A percentile compares a stretch with the other conserved stretches of the same genome.
phyloP scores from a whole-genome alignment of 2,329 filamentous ascomycete species.

The Herpotrichia juniperi region DNA sequence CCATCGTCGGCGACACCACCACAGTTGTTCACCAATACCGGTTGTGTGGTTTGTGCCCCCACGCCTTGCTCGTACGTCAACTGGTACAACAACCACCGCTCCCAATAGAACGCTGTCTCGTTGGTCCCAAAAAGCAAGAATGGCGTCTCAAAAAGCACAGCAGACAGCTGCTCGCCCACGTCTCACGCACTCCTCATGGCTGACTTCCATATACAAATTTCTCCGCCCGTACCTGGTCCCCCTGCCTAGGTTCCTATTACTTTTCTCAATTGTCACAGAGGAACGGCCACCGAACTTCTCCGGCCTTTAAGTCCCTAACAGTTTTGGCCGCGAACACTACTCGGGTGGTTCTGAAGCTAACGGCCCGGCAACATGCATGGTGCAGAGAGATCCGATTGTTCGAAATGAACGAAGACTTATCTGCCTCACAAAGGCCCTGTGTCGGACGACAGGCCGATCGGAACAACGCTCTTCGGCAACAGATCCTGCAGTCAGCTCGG shows the following conservation, averaged over 20 bases:
- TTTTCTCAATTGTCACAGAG: neutral
- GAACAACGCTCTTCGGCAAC: constrained; percentile 5
- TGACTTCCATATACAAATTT: constrained; percentile 14
- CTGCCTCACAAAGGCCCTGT: neutral
- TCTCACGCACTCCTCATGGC: constrained; percentile 19
- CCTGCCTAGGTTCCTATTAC: constrained; percentile 7
- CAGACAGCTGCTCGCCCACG: constrained; percentile 9
- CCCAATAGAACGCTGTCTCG: constrained; percentile 24
- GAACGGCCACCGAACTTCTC: constrained; percentile 31
- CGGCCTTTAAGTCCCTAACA: constrained; percentile 14
- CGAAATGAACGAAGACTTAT: neutral
- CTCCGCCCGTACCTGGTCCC: constrained; percentile 6
- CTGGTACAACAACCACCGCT: constrained; percentile 24
- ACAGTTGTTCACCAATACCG: constrained; percentile 30
- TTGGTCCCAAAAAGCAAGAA: constrained; percentile 32
- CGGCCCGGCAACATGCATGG: constrained; percentile 24
- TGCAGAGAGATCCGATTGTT: neutral
- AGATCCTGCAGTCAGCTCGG: constrained; percentile 13
- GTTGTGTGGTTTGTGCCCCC: constrained; percentile 18
- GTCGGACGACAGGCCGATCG: constrained; percentile 5
- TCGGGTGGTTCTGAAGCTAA: constrained; percentile 24
- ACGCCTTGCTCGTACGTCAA: constrained; percentile 15
- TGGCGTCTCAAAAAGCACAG: constrained; percentile 15
- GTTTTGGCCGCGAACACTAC: constrained; percentile 7
- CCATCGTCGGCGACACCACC: neutral